Conservation (phyloP, 2,329 filamentous ascomycete species). For the Curvularia lunata region DNA sequence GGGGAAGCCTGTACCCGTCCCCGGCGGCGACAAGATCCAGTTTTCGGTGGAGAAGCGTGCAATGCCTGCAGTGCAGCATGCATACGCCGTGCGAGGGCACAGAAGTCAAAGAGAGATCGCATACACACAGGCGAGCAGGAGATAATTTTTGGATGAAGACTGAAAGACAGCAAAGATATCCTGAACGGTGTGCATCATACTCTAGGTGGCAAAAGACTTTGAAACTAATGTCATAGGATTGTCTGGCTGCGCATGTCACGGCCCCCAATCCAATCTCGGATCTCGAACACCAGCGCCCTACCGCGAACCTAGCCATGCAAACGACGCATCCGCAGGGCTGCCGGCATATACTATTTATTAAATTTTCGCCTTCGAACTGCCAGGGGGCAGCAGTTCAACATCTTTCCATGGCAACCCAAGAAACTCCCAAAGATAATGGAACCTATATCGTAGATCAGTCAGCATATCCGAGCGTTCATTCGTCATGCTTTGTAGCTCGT, state of each 20-base stretch:
- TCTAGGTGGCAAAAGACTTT: slow-evolving; percentile 4
- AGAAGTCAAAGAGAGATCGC: neutral
- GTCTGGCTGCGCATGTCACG: neutral
- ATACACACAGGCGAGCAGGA: neutral
- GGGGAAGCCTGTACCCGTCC: slow-evolving; percentile 30
- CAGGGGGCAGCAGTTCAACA: slow-evolving; percentile 53
- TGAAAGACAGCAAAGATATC: neutral
- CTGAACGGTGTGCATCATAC: neutral
- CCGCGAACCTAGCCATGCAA: neutral
- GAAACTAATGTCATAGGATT: slow-evolving; percentile 5
- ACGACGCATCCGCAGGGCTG: slow-evolving; percentile 3
- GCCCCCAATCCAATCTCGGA: neutral
- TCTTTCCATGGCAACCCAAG: slow-evolving; percentile 67
- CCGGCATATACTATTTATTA: slow-evolving; percentile 18
- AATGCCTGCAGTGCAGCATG: slow-evolving; percentile 23
- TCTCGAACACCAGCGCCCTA: slow-evolving; percentile 3
- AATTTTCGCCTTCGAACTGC: slow-evolving; percentile 38
- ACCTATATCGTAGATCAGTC: slow-evolving; percentile 52
- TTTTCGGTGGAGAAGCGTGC: slow-evolving; percentile 23
- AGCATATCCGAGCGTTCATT: slow-evolving; percentile 19
- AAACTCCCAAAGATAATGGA: slow-evolving; percentile 72
- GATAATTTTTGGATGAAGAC: neutral
- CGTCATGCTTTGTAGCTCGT: slow-evolving; percentile 26
- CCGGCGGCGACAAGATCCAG: slow-evolving; percentile 20
- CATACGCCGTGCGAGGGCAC: slow-evolving; percentile 10